Conservation (phyloP, 2,329 filamentous ascomycete genomes). For the Colletotrichum higginsianum region DNA sequence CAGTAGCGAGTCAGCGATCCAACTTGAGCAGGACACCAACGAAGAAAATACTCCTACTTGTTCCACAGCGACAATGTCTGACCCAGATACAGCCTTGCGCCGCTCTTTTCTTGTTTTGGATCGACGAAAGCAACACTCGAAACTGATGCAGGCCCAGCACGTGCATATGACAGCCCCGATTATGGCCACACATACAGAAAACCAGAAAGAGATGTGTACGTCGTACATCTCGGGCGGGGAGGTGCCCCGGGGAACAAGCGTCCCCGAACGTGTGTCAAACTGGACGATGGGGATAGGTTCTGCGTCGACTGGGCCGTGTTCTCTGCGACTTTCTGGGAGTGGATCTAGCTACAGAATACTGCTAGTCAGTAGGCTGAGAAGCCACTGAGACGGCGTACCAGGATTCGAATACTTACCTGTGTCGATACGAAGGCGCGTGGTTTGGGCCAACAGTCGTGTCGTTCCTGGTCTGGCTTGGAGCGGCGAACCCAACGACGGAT, state of each 20-base stretch:
- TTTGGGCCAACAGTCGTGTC: neutral
- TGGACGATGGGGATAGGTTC: too few species aligned
- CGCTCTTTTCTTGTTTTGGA: too few species aligned
- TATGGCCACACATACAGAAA: neutral
- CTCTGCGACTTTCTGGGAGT: neutral
- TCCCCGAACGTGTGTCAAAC: neutral
- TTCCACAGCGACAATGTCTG: neutral
- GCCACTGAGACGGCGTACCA: neutral
- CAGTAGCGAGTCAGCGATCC: neutral
- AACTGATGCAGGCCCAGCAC: neutral
- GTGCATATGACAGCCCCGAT: neutral
- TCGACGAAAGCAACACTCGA: neutral
- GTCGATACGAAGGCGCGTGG: neutral
- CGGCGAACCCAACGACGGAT: too few species aligned
- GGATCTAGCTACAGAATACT: neutral
- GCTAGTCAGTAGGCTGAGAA: neutral
- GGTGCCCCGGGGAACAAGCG: neutral
- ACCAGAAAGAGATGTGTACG: neutral
- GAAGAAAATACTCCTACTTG: neutral
- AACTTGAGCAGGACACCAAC: neutral
- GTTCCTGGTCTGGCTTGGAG: neutral
- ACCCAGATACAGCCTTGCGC: too few species aligned
- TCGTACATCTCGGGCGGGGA: neutral
- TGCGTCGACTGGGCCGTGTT: neutral
- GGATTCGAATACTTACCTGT: neutral